Base-by-base conservation (phyloP, 73 alveolate species). In the Paramecium primaurelia region DNA sequence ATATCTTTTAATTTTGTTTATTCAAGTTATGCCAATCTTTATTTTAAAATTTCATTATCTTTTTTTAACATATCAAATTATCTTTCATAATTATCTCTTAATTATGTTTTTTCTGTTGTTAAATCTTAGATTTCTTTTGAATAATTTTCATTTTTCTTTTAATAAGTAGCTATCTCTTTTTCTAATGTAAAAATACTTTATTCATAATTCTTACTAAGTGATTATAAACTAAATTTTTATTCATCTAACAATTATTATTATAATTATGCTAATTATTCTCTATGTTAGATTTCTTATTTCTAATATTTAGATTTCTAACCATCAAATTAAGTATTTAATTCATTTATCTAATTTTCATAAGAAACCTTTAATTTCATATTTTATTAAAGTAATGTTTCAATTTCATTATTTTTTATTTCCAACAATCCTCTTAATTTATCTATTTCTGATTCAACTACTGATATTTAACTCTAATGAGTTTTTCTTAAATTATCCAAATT, bases 361-460 rank as follows among this genome's bases (percentile, higher is more conserved):
- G 58, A 26, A 1, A 12, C 71, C 37, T 80, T 80, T 12, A 80
- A 26, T 22, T 80, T 80, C 49, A 77, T 18, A 77, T 77, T 77
- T 77, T 77, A 77, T 12, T 9, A 9, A 16, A 77, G 49, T n/a
- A 77, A 30, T 2, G 89, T 77, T 42, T 77, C 91, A 32, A 80
- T 80, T 49, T 80, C 91, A 80, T 30, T 26, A 49, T 80, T 80
- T 25, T 80, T 80, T 5, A 80, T 80, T 36, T 80, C 91, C 22
- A 80, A 26, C 58, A 80, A 8, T 26, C 51, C 44, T 80, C 91
- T 80, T 11, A 80, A 80, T 47, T 80, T 80, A 80, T 80, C 91
- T 4, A 42, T 80, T 47, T 80, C 91, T 44, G 77, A 42, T 47
- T 80, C 91, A 18, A 80, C 91, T 11, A 80, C 91, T 45, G 71